A percentile compares a stretch with the other conserved stretches of the same genome.
These are phyloP conservation scores for Talaromyces adpressus DNA, from an alignment of 495 filamentous ascomycete genomes.

Conservation along the genomic window DNA sequence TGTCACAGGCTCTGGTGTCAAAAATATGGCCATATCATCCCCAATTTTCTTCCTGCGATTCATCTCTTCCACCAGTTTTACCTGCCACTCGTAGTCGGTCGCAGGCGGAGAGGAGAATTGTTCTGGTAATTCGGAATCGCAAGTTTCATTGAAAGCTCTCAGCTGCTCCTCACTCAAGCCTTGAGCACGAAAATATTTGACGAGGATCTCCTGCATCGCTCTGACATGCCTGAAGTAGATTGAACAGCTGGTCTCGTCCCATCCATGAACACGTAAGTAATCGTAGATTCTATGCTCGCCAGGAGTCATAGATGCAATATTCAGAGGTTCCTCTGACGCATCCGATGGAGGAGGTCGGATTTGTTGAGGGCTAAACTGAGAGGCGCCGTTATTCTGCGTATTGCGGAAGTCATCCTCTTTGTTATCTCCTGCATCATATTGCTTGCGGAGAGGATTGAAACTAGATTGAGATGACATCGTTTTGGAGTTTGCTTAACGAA, in stretches of 20 bases:
- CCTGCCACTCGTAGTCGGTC: constrained; percentile 1
- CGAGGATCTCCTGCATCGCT: background rate
- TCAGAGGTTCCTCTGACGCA: background rate
- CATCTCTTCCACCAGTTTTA: constrained; percentile 6
- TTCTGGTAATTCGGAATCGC: background rate
- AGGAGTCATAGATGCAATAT: background rate
- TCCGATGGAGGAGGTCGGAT: background rate
- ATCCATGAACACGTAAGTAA: constrained; percentile 1
- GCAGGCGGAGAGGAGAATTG: background rate
- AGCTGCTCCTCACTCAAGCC: background rate
- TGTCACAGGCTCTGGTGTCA: no score
- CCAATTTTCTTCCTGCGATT: constrained; percentile 7
- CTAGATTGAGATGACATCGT: no score
- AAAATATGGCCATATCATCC: background rate
- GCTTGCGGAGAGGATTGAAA: no score
- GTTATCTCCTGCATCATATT: no score
- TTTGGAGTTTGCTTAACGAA: no score
- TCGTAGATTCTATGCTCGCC: constrained; percentile 1
- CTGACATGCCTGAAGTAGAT: background rate
- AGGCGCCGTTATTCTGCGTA: no score
- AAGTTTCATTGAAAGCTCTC: constrained; percentile 1
- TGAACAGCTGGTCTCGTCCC: background rate
- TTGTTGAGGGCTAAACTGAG: no score
- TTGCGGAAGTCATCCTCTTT: no score
- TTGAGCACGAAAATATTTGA: background rate